phyloP scores from a whole-genome alignment of 768 basidiomycete species.

The Termitomyces eurrhizus region DNA sequence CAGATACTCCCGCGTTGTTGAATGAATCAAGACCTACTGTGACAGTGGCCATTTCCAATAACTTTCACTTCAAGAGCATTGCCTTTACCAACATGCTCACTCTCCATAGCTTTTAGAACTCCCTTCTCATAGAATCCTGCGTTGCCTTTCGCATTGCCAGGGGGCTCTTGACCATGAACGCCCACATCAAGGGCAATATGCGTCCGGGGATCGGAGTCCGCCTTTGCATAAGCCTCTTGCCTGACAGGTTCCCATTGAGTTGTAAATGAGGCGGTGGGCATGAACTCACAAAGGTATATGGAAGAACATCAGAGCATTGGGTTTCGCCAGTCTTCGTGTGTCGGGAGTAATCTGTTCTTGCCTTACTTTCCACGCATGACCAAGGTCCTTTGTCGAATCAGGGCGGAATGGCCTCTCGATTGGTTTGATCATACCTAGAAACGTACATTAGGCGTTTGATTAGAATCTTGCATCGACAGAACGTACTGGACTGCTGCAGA shows the following conservation, averaged over 20 bases:
- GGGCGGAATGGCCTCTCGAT: constrained; percentile 85
- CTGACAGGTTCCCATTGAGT: constrained; percentile 30
- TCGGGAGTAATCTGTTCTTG: constrained; percentile 61
- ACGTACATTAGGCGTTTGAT: not conserved
- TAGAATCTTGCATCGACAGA: not conserved
- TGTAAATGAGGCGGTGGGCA: not conserved
- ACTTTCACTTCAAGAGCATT: constrained; percentile 75
- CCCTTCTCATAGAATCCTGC: constrained; percentile 86
- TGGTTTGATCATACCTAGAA: constrained; percentile 53
- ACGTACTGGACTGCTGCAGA: constrained; percentile 66
- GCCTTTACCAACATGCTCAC: constrained; percentile 49
- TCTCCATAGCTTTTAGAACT: constrained; percentile 68
- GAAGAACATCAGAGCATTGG: constrained; percentile 97
- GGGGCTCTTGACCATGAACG: constrained; percentile 48
- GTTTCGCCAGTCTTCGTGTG: constrained; percentile 69
- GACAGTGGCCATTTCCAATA: constrained; percentile 87
- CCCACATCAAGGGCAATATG: constrained; percentile 71
- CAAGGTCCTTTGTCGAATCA: constrained; percentile 69
- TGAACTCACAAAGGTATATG: constrained; percentile 84
- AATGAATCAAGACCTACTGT: constrained; percentile 45
- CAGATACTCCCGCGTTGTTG: not conserved
- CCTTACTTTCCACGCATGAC: constrained; percentile 54
- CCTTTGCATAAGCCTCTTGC: constrained; percentile 67
- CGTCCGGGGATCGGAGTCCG: constrained; percentile 62
- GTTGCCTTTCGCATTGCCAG: constrained; percentile 64